Evolutionary conservation across 352 stramenopile species (phyloP).

Genomic region (Halophytophthora polymorphica): DNA sequence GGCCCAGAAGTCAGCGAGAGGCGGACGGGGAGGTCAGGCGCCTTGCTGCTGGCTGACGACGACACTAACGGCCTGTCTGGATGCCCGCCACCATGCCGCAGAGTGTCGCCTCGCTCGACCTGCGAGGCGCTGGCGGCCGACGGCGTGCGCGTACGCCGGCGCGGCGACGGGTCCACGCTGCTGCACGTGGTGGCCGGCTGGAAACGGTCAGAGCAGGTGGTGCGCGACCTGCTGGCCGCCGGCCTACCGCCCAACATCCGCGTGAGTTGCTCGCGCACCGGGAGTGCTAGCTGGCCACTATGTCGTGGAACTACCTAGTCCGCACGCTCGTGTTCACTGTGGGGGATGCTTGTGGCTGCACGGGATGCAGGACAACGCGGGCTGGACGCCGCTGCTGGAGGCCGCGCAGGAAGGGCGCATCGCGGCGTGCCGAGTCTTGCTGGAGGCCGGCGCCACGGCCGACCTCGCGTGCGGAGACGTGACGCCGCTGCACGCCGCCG

Average conservation of each 20-base stretch:
- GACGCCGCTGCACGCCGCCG: constrained; percentile 46
- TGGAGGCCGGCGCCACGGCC: constrained; percentile 38
- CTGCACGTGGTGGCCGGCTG: constrained; percentile 54
- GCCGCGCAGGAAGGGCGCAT: constrained; percentile 58
- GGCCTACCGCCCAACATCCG: constrained; percentile 35
- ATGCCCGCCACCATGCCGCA: background rate
- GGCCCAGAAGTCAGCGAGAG: background rate
- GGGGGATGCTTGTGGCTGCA: background rate
- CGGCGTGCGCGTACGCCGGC: constrained; percentile 19
- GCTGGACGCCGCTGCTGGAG: constrained; percentile 63
- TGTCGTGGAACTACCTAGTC: no score
- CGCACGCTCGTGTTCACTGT: background rate
- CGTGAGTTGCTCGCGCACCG: constrained; percentile 6
- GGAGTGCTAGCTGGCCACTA: no score
- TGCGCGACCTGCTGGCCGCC: constrained; percentile 33
- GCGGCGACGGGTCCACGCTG: constrained; percentile 50
- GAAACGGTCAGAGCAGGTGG: constrained; percentile 51
- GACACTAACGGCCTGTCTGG: no score
- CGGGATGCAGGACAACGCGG: constrained; percentile 40
- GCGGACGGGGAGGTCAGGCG: background rate
- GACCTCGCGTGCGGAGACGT: constrained; percentile 33
- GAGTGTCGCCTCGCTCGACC: no score
- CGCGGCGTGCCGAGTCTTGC: constrained; percentile 38
- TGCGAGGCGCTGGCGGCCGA: no score
- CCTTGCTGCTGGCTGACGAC: no score